Evolutionary conservation across 176 grass and related monocot species (phyloP).

Genomic region (Phyllostachys edulis): DNA sequence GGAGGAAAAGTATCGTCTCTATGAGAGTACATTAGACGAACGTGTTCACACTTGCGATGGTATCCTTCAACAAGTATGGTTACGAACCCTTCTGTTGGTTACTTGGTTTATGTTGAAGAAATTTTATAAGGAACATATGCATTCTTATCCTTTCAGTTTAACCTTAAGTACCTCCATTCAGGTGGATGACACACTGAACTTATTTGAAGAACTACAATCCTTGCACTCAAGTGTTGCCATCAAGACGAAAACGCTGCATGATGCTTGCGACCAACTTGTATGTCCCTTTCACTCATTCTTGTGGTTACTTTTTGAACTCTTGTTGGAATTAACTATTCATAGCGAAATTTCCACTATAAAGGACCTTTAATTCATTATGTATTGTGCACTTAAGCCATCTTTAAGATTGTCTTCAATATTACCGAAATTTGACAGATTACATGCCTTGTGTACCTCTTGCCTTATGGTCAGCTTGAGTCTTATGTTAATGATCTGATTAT

Average conservation of each 20-base stretch:
- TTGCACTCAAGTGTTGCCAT: conserved; percentile 84
- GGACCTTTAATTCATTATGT: background rate
- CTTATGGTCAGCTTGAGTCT: conserved; percentile 5
- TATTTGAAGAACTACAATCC: conserved; percentile 88
- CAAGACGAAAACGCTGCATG: conserved; percentile 94
- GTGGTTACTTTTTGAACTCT: background rate
- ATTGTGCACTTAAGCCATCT: conserved; percentile 3
- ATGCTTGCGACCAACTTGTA: conserved; percentile 97
- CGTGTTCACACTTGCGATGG: conserved; percentile 80
- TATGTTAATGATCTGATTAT: conserved; percentile 8
- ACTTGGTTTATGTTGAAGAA: conserved; percentile 18
- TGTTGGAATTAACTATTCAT: background rate
- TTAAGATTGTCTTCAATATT: conserved; percentile 26
- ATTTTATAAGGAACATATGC: background rate
- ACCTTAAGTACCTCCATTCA: conserved; percentile 39
- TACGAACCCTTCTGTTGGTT: conserved; percentile 26
- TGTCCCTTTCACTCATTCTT: conserved; percentile 10
- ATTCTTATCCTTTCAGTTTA: background rate
- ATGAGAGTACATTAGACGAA: conserved; percentile 78
- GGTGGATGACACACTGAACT: conserved; percentile 90
- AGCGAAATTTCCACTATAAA: conserved; percentile 20
- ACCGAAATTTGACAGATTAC: background rate
- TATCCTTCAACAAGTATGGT: conserved; percentile 86
- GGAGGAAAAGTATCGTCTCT: conserved; percentile 93
- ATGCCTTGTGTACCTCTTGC: background rate